Conservation (phyloP, 2,329 filamentous ascomycete genomes). For the Cryphonectria carpinicola region DNA sequence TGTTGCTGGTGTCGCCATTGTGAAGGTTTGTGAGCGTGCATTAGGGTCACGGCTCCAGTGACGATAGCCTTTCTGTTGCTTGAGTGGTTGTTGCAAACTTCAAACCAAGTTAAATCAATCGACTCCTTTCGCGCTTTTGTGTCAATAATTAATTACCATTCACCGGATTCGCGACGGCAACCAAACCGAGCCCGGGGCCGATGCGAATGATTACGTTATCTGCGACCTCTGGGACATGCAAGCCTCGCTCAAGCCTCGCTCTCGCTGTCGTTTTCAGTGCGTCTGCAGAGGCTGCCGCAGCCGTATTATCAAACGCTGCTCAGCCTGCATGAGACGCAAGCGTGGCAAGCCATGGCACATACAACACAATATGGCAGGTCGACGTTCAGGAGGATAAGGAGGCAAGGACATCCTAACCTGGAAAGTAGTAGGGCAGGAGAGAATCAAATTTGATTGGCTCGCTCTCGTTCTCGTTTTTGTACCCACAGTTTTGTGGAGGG, state of each 20-base stretch:
- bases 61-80: not conserved
- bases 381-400: not conserved
- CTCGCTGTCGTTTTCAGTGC: conserved; percentile 3
- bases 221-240: not conserved
- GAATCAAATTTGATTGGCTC: conserved; percentile 1
- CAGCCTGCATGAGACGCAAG: not conserved
- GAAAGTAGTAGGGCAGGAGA: no score
- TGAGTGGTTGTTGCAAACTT: not conserved
- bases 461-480: conserved; percentile 7
- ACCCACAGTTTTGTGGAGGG: not conserved
- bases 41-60: not conserved
- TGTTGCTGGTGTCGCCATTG: not conserved
- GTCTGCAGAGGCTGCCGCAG: not conserved
- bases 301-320: not conserved
- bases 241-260: conserved; percentile 5
- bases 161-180: not conserved
- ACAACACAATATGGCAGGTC: not conserved
- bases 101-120: not conserved
- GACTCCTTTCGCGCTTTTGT: not conserved
- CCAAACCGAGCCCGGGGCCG: not conserved
- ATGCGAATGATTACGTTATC: not conserved
- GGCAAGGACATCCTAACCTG: not conserved
- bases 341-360: not conserved
- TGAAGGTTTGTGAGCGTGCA: not conserved
- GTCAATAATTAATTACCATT: not conserved